phyloP scores from a whole-genome alignment of 2,329 filamentous ascomycete genomes.

The Arthrobotrys conoides region DNA sequence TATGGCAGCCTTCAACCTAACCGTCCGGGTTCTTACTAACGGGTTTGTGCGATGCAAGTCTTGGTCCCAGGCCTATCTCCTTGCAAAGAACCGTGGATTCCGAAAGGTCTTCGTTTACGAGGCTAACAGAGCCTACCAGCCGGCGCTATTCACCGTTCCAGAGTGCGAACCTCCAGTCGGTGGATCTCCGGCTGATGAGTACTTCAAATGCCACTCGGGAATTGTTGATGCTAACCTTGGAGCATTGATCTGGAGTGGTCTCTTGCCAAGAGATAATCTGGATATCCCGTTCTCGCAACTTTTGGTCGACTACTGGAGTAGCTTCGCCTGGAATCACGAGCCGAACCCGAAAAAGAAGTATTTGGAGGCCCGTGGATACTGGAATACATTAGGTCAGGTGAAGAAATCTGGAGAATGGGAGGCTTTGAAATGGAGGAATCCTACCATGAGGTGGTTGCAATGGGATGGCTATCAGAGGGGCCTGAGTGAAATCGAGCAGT shows the following conservation, averaged over 20 bases:
- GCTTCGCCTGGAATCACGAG: conserved; percentile 65
- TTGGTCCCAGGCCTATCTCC: conserved; percentile 66
- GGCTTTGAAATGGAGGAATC: conserved; percentile 33
- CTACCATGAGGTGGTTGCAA: conserved; percentile 44
- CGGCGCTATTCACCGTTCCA: conserved; percentile 64
- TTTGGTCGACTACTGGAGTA: conserved; percentile 66
- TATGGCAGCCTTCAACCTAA: conserved; percentile 65
- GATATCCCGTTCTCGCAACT: conserved; percentile 66
- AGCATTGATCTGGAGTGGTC: conserved; percentile 65
- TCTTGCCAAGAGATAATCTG: conserved; percentile 66
- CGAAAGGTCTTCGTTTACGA: conserved; percentile 66
- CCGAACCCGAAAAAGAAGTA: conserved; percentile 65
- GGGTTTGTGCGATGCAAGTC: conserved; percentile 66
- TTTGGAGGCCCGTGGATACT: conserved; percentile 65
- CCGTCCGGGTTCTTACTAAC: conserved; percentile 65
- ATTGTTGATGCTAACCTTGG: conserved; percentile 68
- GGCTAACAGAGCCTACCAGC: conserved; percentile 68
- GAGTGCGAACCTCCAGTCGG: conserved; percentile 65
- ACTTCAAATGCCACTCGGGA: conserved; percentile 68
- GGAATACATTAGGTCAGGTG: conserved; percentile 65
- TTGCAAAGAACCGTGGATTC: conserved; percentile 65
- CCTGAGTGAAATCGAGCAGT: conserved; percentile 32
- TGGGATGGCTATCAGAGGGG: conserved; percentile 40
- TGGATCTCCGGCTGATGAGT: conserved; percentile 64
- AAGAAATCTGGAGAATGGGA: conserved; percentile 65